Evolutionary conservation across 345 rosid species (phyloP).

Genomic region (Carallia pectinifolia): DNA sequence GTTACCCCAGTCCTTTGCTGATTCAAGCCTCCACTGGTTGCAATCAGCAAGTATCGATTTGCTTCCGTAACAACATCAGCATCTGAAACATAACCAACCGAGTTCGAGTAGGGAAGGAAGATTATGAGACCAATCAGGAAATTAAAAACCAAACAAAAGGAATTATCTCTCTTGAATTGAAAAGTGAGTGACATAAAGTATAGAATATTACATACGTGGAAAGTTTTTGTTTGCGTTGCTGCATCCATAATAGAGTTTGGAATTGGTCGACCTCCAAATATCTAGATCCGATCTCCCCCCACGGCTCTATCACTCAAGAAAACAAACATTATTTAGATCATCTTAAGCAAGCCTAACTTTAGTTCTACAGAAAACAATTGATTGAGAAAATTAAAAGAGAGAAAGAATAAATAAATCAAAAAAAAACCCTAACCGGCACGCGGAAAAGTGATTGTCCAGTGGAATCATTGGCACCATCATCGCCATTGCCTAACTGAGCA

Average conservation of each 20-base stretch:
- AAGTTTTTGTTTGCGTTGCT: constrained; percentile 67
- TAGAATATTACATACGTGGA: constrained; percentile 40
- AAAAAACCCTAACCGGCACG: constrained; percentile 69
- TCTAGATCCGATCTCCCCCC: constrained; percentile 74
- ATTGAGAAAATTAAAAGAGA: neutral
- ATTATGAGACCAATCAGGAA: no score
- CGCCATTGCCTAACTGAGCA: constrained; percentile 15
- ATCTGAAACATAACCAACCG: constrained; percentile 40
- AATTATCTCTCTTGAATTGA: no score
- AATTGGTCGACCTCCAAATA: constrained; percentile 67
- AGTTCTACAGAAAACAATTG: neutral
- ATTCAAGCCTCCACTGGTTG: constrained; percentile 91
- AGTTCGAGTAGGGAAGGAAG: neutral
- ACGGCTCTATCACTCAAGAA: constrained; percentile 37
- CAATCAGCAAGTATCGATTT: constrained; percentile 68
- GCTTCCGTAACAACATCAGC: constrained; percentile 45
- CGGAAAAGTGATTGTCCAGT: constrained; percentile 37
- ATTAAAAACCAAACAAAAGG: no score
- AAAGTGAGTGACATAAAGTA: neutral
- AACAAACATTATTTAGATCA: neutral
- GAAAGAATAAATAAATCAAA: neutral
- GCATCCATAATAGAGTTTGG: constrained; percentile 63
- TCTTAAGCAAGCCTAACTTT: neutral
- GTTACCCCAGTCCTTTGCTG: constrained; percentile 93
- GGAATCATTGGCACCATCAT: constrained; percentile 26